Base-by-base conservation (phyloP, 768 basidiomycete genomes). In the Nevesoporus exiguus region DNA sequence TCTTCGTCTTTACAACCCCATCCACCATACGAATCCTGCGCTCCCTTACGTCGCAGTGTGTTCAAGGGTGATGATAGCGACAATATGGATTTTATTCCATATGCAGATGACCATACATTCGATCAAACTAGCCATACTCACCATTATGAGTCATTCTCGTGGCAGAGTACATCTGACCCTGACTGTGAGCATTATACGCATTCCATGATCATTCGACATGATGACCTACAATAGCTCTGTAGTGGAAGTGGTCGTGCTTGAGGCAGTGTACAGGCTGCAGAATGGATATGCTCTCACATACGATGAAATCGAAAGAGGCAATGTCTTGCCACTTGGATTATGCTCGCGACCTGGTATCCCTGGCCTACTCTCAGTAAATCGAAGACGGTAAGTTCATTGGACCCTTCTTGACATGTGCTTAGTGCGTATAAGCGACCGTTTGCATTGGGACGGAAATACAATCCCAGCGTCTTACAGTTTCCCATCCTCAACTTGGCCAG, bases 21-120 rank as follows among this genome's bases (percentile, higher is more conserved):
- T 58, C 72, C 80, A 0, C 58, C 65, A 6, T 87, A 88, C 61
- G 84, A 86, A 59, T 71, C 75, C 2, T 86, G 83, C 61, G 73
- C 82, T 2, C 81, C 85, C 2, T 57, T 74, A 3, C 59, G 64
- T 11, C 73, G 76, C 43, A 83, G 73, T 43, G 70, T 83, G 15
- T 73, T 76, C 42, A 70, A 73, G 17, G 84, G 82, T 4, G 85
- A 88, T 55, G 86, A 88, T 54, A 70, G 80, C 7, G 72, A 76
- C 54, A 66, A 70, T 21, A 77, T 87, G 74, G 73, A 75, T 3
- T 89, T 86, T 63, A 66, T 86, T 7, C 85, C 86, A 2, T 81
- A 80, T 49, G 74, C 79, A 0, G 85, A 89, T 60, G 86, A 88
- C 41, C 74, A 76, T 3, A 60, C 44, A 0, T 90, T 89, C 57